Evolutionary conservation across 1,284 basidiomycete genomes (phyloP), one percentile per base, ranked within the genome.

Genomic region (Trichosporon sp.): DNA sequence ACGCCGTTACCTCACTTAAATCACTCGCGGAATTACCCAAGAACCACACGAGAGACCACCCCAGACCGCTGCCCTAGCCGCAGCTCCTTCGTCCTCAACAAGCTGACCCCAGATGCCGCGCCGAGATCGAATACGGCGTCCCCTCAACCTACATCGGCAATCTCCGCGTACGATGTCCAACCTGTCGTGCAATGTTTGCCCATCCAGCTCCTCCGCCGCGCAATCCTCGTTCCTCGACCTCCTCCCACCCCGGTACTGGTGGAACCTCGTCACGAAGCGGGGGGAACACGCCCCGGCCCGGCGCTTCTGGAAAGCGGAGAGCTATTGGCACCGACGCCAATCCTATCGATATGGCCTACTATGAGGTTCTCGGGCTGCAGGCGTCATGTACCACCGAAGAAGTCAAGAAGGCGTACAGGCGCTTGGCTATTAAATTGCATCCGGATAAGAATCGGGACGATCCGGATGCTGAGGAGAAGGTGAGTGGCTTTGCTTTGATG

Each of bases 341-440:
- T 68, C 94, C 93, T 2, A 82, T 96, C 49, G 93, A 95, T 76
- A 92, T 89, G 19, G 88, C 86, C 14, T 95, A 94, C 79, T 95
- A 95, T 73, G 92, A 83, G 59, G 74, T 81, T 7, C 65, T 80
- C 9, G 77, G 77, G 4, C 59, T 78, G 11, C 66, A 70, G 33
- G 75, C 73, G 34, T 69, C 73, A 57, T 77, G 76, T 59, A 76
- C 76, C 11, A 67, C 61, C 5, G 80, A 79, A 10, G 79, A 81
- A 64, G 87, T 99, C 77, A 98, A 98, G 84, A 96, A 94, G 80
- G 91, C 95, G 2, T 99, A 99, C 81, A 86, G 94, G 58, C 87
- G 95, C 19, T 83, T 96, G 60, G 95, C 95, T 2, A 96, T 97
- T 81, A 95, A 95, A 75, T 69, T 83, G 52, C 83, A 84, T 70